These are phyloP conservation scores for Pythium brassicae DNA, from an alignment of 352 stramenopile genomes.

Conservation along the genomic window DNA sequence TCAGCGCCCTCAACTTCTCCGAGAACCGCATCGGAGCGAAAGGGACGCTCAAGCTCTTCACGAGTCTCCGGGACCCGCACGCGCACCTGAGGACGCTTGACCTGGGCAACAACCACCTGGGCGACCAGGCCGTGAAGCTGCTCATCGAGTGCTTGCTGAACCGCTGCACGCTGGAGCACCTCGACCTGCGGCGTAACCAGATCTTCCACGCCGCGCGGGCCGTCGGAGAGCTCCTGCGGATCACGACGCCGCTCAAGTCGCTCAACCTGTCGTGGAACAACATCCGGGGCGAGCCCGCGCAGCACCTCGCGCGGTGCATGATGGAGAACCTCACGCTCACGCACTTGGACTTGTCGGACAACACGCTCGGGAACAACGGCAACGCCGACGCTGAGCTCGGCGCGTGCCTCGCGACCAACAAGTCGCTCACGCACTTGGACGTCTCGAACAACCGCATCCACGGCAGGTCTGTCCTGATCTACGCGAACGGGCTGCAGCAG, in stretches of 20 bases:
- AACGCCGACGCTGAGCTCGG: constrained; percentile 61
- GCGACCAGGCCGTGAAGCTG: constrained; percentile 48
- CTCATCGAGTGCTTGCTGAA: constrained; percentile 66
- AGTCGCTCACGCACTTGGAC: constrained; percentile 48
- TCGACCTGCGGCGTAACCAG: constrained; percentile 58
- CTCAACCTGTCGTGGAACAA: constrained; percentile 79
- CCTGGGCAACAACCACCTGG: constrained; percentile 68
- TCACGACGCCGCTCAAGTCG: constrained; percentile 47
- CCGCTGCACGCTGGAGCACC: constrained; percentile 56
- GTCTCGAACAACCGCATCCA: constrained; percentile 72
- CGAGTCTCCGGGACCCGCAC: constrained; percentile 44
- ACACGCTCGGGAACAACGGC: constrained; percentile 65
- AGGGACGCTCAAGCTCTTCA: constrained; percentile 51
- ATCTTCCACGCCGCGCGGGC: constrained; percentile 60
- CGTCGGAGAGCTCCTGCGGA: constrained; percentile 54
- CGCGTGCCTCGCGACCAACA: constrained; percentile 59
- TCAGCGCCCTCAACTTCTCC: constrained; percentile 64
- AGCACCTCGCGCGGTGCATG: constrained; percentile 60
- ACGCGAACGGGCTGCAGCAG: constrained; percentile 55
- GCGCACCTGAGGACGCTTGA: constrained; percentile 59
- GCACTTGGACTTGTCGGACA: constrained; percentile 63
- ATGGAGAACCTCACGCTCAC: constrained; percentile 67
- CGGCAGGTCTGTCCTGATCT: constrained; percentile 52
- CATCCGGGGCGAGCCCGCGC: constrained; percentile 59
- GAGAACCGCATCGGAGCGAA: constrained; percentile 60